Conservation (phyloP, 805 yeast genomes). For the Teunomyces pallodes region DNA sequence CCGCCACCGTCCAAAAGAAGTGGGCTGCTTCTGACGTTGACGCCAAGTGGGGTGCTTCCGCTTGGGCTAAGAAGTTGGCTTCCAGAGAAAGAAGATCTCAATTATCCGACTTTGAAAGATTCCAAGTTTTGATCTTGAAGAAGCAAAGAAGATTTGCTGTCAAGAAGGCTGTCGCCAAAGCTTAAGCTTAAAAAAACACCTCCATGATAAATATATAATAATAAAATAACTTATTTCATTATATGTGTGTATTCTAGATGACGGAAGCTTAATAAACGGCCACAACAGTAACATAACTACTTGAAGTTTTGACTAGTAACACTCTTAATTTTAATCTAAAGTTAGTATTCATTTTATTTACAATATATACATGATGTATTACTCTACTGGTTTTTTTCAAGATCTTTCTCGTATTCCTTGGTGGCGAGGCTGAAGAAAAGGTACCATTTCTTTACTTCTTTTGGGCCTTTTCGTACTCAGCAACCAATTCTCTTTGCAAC, state of each 20-base stretch:
- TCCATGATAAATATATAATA: constrained; percentile 10
- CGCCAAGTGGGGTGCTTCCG: constrained; percentile 86
- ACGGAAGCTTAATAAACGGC: constrained; percentile 3
- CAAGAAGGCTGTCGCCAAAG: constrained; percentile 96
- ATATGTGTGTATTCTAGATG: constrained; percentile 26
- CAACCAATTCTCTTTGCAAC: constrained; percentile 85
- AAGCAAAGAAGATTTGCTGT: constrained; percentile 96
- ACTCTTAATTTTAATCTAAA: background rate
- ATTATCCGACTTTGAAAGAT: constrained; percentile 97
- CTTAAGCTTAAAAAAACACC: constrained; percentile 44
- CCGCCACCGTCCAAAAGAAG: constrained; percentile 82
- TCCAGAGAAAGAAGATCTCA: constrained; percentile 90
- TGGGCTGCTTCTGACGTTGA: constrained; percentile 89
- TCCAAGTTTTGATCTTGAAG: constrained; percentile 96
- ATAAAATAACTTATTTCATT: constrained; percentile 11
- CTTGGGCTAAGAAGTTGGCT: constrained; percentile 99
- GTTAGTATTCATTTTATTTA: background rate
- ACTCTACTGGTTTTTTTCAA: background rate
- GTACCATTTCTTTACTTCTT: constrained; percentile 11
- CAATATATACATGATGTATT: constrained; percentile 2
- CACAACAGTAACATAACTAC: background rate
- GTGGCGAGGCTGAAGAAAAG: background rate
- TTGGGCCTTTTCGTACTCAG: constrained; percentile 53
- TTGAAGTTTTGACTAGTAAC: background rate
- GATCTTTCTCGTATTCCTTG: background rate